These are phyloP conservation scores for Sphenostylis stenocarpa DNA, from an alignment of 306 rosid genomes.

Conservation along the genomic window DNA sequence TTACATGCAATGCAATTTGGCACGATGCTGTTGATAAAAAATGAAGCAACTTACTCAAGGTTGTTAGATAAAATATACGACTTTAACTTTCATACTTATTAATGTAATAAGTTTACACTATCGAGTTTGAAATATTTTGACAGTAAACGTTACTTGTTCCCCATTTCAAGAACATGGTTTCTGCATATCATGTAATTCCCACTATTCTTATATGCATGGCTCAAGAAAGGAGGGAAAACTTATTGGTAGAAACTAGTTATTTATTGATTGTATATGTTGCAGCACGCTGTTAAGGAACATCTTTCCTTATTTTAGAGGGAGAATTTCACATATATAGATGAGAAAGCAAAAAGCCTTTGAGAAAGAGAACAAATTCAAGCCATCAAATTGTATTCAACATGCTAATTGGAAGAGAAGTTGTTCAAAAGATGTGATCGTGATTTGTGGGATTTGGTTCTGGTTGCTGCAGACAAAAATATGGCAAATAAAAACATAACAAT, in stretches of 20 bases:
- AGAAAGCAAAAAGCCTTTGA: not conserved
- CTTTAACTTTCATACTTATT: not conserved
- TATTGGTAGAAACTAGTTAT: not conserved
- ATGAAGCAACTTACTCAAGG: not conserved
- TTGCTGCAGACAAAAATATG: slow-evolving; percentile 20
- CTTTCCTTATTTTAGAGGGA: not conserved
- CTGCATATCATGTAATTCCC: not conserved
- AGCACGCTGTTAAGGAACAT: not conserved
- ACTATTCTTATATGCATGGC: not conserved
- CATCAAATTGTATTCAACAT: not conserved
- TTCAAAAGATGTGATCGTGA: slow-evolving; percentile 25
- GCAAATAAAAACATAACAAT: not conserved
- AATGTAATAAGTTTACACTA: not conserved
- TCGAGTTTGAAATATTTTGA: not conserved
- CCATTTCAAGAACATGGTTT: not conserved
- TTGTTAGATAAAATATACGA: not conserved
- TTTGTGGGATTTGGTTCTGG: slow-evolving; percentile 29
- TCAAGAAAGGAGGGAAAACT: not conserved
- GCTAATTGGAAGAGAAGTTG: not conserved
- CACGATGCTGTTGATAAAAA: not conserved
- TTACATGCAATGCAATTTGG: not conserved
- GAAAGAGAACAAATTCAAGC: not conserved
- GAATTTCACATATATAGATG: not conserved
- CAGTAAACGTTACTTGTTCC: not conserved
- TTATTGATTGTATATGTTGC: not conserved